These are phyloP conservation scores for Mediolabrus comicus DNA, from an alignment of 108 stramenopile species.

Conservation along the genomic window DNA sequence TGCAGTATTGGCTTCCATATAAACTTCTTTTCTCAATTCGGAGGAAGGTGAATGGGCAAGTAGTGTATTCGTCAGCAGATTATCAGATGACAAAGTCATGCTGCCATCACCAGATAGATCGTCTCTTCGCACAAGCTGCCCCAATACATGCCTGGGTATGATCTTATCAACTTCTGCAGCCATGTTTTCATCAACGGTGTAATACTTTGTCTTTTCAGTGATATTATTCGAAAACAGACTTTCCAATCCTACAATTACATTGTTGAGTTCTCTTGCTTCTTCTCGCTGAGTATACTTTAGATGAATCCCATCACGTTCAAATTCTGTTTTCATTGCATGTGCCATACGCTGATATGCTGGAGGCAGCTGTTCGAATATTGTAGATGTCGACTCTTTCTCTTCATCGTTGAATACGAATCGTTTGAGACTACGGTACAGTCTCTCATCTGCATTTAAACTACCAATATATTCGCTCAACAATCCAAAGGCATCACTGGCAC, in stretches of 20 bases:
- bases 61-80: constrained; percentile 70
- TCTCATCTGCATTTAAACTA: constrained; percentile 79
- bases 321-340: constrained; percentile 72
- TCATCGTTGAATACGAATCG: constrained; percentile 27
- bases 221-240: constrained; percentile 69
- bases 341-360: constrained; percentile 82
- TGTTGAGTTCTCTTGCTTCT: constrained; percentile 67
- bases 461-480: constrained; percentile 84
- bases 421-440: constrained; percentile 61
- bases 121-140: constrained; percentile 21
- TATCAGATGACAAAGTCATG: constrained; percentile 48
- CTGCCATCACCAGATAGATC: constrained; percentile 9
- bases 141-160: constrained; percentile 63
- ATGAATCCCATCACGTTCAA: constrained; percentile 94
- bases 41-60: constrained; percentile 57
- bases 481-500: constrained; percentile 76
- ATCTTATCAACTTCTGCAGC: constrained; percentile 52
- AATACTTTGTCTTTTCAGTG: constrained; percentile 59
- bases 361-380: constrained; percentile 31
- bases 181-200: constrained; percentile 31
- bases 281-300: constrained; percentile 67
- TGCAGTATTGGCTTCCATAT: constrained; percentile 64
- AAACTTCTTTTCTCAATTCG: constrained; percentile 67
- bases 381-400: background rate
- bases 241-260: constrained; percentile 71